Base-by-base conservation (phyloP, 345 rosid genomes). In the Eutrema yunnanense region DNA sequence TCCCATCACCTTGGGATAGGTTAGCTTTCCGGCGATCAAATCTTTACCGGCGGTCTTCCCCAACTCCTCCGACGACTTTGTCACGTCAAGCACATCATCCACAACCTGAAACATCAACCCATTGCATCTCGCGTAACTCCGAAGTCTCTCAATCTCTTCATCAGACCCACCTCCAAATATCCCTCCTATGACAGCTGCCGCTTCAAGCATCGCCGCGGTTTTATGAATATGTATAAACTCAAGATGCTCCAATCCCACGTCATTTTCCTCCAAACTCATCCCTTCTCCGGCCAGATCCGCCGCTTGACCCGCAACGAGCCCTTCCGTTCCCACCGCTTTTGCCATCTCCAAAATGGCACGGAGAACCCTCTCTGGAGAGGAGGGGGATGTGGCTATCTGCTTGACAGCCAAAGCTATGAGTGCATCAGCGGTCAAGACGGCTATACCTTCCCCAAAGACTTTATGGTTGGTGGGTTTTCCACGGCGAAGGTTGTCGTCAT, bases 31-130 rank as follows among this genome's bases (percentile, higher is more conserved):
- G 0, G 87, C 79, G 26, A 84, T 73, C 84, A 88, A 67, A 66
- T 92, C 96, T 74, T 89, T 92, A 22, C 98, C 91, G 0, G 96
- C 98, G 1, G 92, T 92, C 76, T 90, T 86, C 26, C 95, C 96
- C 67, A 85, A 48, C 65, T 86, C 88, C 58, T 83, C 58, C 0
- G 96, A 86, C 3, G 98, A 88, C 75, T 78, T 84, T 2, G 98
- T 90, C 53, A 92, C 84, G 62, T 88, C 95, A 34, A 86, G 86
- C 66, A 90, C 96, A 70, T 90, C 96, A 68, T 88, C 98, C 67
- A 90, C 95, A 3, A 90, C 92, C 44, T 92, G 95, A 75, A 90
- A 88, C 84, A 92, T 70, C 48, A 90, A 42, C 51, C 98, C 95
- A 8, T 88, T 80, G 54, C 78, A 74, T 64, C 87, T 81, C 0